These are phyloP conservation scores for Lipomyces oligophaga DNA, from an alignment of 805 yeast genomes.

Conservation along the genomic window DNA sequence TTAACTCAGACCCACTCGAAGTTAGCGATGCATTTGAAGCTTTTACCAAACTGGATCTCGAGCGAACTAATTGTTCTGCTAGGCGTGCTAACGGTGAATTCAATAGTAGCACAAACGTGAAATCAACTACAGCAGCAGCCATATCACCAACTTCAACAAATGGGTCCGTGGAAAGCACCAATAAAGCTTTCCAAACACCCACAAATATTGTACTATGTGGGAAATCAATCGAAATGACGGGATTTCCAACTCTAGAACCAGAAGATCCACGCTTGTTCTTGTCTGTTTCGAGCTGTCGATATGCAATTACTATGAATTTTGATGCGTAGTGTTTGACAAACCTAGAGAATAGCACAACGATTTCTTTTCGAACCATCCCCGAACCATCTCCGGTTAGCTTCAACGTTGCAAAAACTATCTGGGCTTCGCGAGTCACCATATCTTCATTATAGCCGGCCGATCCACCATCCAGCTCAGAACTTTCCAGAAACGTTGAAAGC, in stretches of 20 bases:
- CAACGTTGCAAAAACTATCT: slow-evolving; percentile 64
- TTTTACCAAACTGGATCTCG: neutral
- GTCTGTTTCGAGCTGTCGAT: slow-evolving; percentile 77
- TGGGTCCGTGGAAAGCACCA: slow-evolving; percentile 83
- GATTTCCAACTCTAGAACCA: neutral
- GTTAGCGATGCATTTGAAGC: neutral
- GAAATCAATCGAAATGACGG: slow-evolving; percentile 9
- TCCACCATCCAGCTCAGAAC: slow-evolving; percentile 30
- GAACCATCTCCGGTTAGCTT: slow-evolving; percentile 81
- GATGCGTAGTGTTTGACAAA: slow-evolving; percentile 65
- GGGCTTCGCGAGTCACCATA: slow-evolving; percentile 54
- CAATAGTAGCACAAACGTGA: slow-evolving; percentile 58
- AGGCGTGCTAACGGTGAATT: slow-evolving; percentile 63
- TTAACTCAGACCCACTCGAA: slow-evolving; percentile 2
- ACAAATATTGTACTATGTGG: slow-evolving; percentile 85
- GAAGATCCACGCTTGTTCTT: neutral
- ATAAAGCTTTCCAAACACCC: slow-evolving; percentile 80
- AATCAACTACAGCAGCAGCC: slow-evolving; percentile 74
- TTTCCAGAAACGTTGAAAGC: slow-evolving; percentile 61
- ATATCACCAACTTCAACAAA: slow-evolving; percentile 70
- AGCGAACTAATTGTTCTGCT: slow-evolving; percentile 45
- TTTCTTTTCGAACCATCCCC: slow-evolving; percentile 80
- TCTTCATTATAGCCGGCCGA: slow-evolving; percentile 25
- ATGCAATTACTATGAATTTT: slow-evolving; percentile 82
- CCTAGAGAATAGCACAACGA: slow-evolving; percentile 69